Evolutionary conservation across 768 basidiomycete species (phyloP).

Genomic region (Gloeopeniophorella convolvens): DNA sequence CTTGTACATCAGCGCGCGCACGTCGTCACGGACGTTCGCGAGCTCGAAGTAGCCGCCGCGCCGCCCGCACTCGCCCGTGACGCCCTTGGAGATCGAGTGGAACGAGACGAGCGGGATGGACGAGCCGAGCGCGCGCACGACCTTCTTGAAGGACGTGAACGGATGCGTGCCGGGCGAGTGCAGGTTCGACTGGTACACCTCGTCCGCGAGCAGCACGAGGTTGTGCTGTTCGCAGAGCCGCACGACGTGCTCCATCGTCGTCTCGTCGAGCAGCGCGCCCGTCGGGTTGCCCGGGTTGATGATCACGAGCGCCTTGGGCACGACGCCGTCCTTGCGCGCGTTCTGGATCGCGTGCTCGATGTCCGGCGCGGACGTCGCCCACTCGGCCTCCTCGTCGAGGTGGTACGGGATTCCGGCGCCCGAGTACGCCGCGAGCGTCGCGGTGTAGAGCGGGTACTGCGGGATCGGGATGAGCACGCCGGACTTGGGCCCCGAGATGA

Average conservation of each 20-base stretch:
- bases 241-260: conserved; percentile 71
- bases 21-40: conserved; percentile 69
- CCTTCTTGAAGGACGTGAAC: conserved; percentile 93
- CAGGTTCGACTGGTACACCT: conserved; percentile 96
- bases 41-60: conserved; percentile 96
- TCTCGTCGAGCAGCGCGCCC: conserved; percentile 69
- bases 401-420: conserved; percentile 85
- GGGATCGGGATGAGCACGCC: conserved; percentile 95
- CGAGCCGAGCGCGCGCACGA: conserved; percentile 61
- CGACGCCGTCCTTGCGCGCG: conserved; percentile 52
- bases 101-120: conserved; percentile 84
- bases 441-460: conserved; percentile 97
- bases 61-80: conserved; percentile 94
- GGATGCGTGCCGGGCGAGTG: conserved; percentile 60
- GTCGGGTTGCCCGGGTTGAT: conserved; percentile 99
- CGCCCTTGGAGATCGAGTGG: conserved; percentile 97
- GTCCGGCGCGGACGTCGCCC: conserved; percentile 71
- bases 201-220: conserved; percentile 91
- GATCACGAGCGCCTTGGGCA: conserved; percentile 82
- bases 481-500: conserved; percentile 58
- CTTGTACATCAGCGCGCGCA: conserved; percentile 89
- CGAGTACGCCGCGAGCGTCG: conserved; percentile 78
- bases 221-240: conserved; percentile 76
- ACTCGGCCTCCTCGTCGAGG: conserved; percentile 74
- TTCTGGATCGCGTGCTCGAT: conserved; percentile 63